phyloP scores from a whole-genome alignment of 1,139 yeast genomes.

The Yamadazyma triangularis region DNA sequence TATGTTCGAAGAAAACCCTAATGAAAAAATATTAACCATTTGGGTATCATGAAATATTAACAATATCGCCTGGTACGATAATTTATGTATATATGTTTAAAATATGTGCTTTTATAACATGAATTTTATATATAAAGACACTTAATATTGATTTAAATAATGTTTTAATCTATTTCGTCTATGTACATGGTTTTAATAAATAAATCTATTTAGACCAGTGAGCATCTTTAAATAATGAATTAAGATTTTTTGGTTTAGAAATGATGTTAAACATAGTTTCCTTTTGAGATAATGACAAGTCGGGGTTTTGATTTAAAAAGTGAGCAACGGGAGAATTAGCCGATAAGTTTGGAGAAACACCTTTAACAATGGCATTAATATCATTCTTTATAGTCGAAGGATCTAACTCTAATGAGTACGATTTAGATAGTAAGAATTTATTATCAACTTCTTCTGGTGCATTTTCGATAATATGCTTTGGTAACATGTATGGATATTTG shows the following conservation, averaged over 20 bases:
- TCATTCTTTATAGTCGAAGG: constrained; percentile 20
- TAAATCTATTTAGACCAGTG: constrained; percentile 22
- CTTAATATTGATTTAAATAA: too few species aligned
- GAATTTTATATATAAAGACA: constrained; percentile 3
- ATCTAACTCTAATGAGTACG: constrained; percentile 26
- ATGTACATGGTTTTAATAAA: constrained; percentile 4
- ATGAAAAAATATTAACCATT: constrained; percentile 34
- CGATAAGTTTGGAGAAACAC: constrained; percentile 16
- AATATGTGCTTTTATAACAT: constrained; percentile 1
- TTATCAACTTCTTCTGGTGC: constrained; percentile 21
- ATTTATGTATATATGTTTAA: neutral
- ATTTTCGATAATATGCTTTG: constrained; percentile 29
- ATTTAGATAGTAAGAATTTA: constrained; percentile 29
- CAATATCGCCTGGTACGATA: neutral
- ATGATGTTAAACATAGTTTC: constrained; percentile 26
- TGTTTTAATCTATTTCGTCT: too few species aligned
- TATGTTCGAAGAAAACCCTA: constrained; percentile 41
- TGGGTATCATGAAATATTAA: constrained; percentile 26
- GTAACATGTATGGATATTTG: constrained; percentile 41
- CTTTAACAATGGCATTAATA: constrained; percentile 30
- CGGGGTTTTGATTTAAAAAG: constrained; percentile 28
- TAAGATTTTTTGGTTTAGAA: constrained; percentile 16
- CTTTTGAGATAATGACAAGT: constrained; percentile 24
- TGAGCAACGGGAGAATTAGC: constrained; percentile 10
- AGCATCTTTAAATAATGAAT: constrained; percentile 23